Conservation (phyloP, 169 alveolate genomes). For the Cryptosporidium muris region DNA sequence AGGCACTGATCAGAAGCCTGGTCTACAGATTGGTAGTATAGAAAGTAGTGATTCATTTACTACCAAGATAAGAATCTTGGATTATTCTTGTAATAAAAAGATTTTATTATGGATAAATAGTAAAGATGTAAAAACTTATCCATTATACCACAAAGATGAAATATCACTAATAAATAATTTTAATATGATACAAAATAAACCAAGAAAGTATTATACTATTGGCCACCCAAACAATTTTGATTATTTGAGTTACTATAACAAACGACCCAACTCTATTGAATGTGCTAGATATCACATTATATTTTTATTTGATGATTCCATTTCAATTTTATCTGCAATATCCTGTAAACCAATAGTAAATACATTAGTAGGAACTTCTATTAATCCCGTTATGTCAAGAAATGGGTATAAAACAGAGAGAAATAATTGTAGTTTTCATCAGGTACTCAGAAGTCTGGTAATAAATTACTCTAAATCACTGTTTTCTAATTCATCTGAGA, state of each 20-base stretch:
- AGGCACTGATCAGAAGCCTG: not conserved
- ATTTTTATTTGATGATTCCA: constrained; percentile 23
- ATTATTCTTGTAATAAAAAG: constrained; percentile 4
- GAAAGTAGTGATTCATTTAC: not conserved
- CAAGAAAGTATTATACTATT: not conserved
- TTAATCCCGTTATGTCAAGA: not conserved
- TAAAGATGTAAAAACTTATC: constrained; percentile 3
- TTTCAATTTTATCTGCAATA: constrained; percentile 38
- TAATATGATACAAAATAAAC: not conserved
- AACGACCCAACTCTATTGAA: constrained; percentile 47
- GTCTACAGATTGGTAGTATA: no score
- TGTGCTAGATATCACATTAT: constrained; percentile 63
- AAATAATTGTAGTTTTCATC: not conserved
- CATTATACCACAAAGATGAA: constrained; percentile 8
- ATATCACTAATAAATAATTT: not conserved
- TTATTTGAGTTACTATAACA: not conserved
- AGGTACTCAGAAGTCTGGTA: constrained; percentile 5
- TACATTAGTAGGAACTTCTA: constrained; percentile 6
- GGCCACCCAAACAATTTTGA: constrained; percentile 19
- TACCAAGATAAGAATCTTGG: constrained; percentile 46
- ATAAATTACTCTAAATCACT: constrained; percentile 11
- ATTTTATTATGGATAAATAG: constrained; percentile 43
- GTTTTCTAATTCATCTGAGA: constrained; percentile 1
- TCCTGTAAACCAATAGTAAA: constrained; percentile 34
- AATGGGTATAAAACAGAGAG: not conserved